A percentile compares a stretch with the other conserved stretches of the same genome.
phyloP scores from a whole-genome alignment of 805 yeast genomes.

The Cyberlindnera maritima region DNA sequence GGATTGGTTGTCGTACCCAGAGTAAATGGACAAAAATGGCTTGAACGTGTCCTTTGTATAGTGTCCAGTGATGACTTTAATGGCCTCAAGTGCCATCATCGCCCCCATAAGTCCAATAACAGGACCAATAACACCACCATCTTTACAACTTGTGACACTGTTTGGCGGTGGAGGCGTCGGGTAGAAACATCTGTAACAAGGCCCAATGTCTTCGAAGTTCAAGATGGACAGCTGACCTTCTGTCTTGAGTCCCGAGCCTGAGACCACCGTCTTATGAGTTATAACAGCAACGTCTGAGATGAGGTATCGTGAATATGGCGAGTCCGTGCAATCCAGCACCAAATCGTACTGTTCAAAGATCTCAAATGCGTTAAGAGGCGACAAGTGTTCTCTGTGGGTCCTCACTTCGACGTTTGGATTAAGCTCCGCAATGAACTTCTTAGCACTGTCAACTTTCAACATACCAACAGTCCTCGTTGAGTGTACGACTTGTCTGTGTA shows the following conservation, averaged over 20 bases:
- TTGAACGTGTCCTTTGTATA: conserved; percentile 52
- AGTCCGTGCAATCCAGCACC: conserved; percentile 91
- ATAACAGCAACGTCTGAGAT: conserved; percentile 81
- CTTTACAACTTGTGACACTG: conserved; percentile 80
- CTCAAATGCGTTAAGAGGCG: conserved; percentile 56
- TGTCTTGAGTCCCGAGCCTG: conserved; percentile 88
- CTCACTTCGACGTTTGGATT: conserved; percentile 66
- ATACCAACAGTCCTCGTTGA: conserved; percentile 61
- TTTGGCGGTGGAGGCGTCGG: conserved; percentile 89
- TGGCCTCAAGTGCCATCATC: conserved; percentile 83
- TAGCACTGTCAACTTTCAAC: conserved; percentile 80
- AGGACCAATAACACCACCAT: conserved; percentile 94
- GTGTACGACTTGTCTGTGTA: conserved; percentile 89
- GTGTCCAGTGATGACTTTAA: conserved; percentile 63
- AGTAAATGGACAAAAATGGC: conserved; percentile 69
- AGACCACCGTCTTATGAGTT: conserved; percentile 66
- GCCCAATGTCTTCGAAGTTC: conserved; percentile 66
- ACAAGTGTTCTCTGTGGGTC: conserved; percentile 51
- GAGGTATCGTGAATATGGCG: conserved; percentile 83
- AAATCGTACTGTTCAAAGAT: conserved; percentile 67
- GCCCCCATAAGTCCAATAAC: conserved; percentile 92
- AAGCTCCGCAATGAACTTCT: conserved; percentile 43
- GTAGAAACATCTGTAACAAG: conserved; percentile 92
- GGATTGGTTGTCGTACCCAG: conserved; percentile 64
- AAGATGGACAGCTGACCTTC: conserved; percentile 88